phyloP scores from a whole-genome alignment of 225 moss, liverwort and hornwort genomes.

The Physcomitrium patens region DNA sequence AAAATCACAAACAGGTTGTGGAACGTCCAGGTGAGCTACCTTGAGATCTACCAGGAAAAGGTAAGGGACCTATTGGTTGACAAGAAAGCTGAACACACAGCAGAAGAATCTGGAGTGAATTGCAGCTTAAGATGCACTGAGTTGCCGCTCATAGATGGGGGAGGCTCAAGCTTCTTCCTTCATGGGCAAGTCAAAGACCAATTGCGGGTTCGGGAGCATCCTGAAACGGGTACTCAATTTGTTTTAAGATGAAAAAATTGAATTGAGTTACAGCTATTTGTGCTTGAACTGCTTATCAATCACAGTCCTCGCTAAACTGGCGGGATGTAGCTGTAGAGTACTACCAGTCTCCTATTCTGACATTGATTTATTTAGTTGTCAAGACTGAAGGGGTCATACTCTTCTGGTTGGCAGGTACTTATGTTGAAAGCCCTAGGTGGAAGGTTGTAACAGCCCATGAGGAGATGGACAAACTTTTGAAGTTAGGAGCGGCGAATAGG shows the following conservation, averaged over 20 bases:
- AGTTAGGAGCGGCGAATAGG: conserved; percentile 72
- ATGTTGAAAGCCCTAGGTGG: conserved; percentile 74
- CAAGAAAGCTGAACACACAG: conserved; percentile 48
- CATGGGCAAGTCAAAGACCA: conserved; percentile 40
- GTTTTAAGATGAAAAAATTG: neutral
- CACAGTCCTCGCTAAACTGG: too few relatives aligned
- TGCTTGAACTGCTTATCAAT: neutral
- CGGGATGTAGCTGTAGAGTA: neutral
- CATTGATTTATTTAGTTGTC: neutral
- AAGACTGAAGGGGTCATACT: neutral
- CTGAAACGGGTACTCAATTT: conserved; percentile 39
- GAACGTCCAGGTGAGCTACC: conserved; percentile 71
- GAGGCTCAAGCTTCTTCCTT: conserved; percentile 46
- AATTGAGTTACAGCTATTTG: neutral
- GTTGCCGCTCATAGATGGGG: conserved; percentile 29
- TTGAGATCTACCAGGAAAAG: conserved; percentile 82
- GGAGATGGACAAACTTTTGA: conserved; percentile 66
- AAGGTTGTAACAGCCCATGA: conserved; percentile 63
- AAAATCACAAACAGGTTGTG: conserved; percentile 33
- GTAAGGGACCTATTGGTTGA: conserved; percentile 68
- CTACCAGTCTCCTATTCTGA: neutral
- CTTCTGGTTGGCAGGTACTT: conserved; percentile 43
- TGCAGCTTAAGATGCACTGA: conserved; percentile 19
- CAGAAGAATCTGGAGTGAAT: conserved; percentile 34
- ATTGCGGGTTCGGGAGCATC: conserved; percentile 63